Evolutionary conservation across 2,329 filamentous ascomycete species (phyloP).

Genomic region (Chrysoporthe deuterocubensis): DNA sequence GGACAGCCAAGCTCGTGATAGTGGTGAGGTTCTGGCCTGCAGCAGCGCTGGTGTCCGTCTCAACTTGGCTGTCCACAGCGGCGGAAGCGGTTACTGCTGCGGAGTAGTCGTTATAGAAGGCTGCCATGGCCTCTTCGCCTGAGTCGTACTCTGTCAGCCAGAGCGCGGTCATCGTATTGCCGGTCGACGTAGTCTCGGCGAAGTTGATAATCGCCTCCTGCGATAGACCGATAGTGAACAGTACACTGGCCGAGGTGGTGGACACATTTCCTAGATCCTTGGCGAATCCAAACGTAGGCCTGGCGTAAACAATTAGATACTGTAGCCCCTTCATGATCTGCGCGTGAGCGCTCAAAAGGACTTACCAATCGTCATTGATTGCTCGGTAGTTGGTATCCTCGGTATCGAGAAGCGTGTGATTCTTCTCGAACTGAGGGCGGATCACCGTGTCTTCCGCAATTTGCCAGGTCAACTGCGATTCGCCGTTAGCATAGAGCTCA

Average conservation of each 20-base stretch:
- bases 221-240: slow-evolving; percentile 78
- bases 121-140: slow-evolving; percentile 66
- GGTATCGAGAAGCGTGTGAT: slow-evolving; percentile 64
- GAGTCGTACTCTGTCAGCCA: slow-evolving; percentile 76
- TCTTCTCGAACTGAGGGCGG: slow-evolving; percentile 67
- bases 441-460: slow-evolving; percentile 70
- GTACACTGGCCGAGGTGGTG: slow-evolving; percentile 44
- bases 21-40: slow-evolving; percentile 75
- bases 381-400: slow-evolving; percentile 68
- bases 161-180: slow-evolving; percentile 68
- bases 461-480: slow-evolving; percentile 65
- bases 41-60: slow-evolving; percentile 66
- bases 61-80: slow-evolving; percentile 71
- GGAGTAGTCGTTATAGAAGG: slow-evolving; percentile 76
- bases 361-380: slow-evolving; percentile 64
- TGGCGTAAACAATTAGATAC: slow-evolving; percentile 29
- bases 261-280: slow-evolving; percentile 59
- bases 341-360: background rate
- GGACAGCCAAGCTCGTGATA: slow-evolving; percentile 77
- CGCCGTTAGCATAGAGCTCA: background rate
- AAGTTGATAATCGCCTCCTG: slow-evolving; percentile 80
- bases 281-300: slow-evolving; percentile 82
- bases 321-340: background rate
- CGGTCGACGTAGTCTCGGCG: slow-evolving; percentile 67
- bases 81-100: slow-evolving; percentile 61